phyloP scores from a whole-genome alignment of 805 yeast genomes.

The Yamadazyma sp. region DNA sequence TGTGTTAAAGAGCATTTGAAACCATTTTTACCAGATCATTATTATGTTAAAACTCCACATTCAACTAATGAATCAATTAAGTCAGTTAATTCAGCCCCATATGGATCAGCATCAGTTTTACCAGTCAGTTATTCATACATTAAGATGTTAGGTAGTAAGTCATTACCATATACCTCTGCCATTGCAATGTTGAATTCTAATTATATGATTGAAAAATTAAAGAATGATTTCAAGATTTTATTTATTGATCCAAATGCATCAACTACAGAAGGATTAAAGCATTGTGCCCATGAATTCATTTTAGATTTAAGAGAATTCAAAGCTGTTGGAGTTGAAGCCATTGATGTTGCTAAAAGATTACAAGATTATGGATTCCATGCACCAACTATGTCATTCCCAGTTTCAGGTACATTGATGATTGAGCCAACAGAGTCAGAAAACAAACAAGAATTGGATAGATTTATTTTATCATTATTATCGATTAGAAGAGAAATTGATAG shows the following conservation, averaged over 20 bases:
- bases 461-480: constrained; percentile 80
- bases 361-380: constrained; percentile 99
- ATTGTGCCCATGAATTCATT: constrained; percentile 96
- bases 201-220: constrained; percentile 83
- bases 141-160: constrained; percentile 85
- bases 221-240: constrained; percentile 68
- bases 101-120: constrained; percentile 89
- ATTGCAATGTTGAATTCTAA: constrained; percentile 94
- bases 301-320: constrained; percentile 86
- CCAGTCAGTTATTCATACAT: constrained; percentile 95
- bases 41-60: constrained; percentile 52
- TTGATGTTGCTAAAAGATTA: constrained; percentile 93
- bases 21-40: constrained; percentile 81
- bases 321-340: constrained; percentile 80
- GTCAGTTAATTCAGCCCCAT: constrained; percentile 91
- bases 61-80: constrained; percentile 51
- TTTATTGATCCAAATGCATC: constrained; percentile 53
- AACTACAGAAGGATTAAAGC: constrained; percentile 48
- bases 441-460: constrained; percentile 82
- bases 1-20: constrained; percentile 82
- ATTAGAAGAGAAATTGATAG: constrained; percentile 81
- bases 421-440: constrained; percentile 98
- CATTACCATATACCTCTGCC: constrained; percentile 81
- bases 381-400: constrained; percentile 98
- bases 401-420: constrained; percentile 94